Conservation (phyloP, 2,329 filamentous ascomycete species). For the Apiospora sp. region DNA sequence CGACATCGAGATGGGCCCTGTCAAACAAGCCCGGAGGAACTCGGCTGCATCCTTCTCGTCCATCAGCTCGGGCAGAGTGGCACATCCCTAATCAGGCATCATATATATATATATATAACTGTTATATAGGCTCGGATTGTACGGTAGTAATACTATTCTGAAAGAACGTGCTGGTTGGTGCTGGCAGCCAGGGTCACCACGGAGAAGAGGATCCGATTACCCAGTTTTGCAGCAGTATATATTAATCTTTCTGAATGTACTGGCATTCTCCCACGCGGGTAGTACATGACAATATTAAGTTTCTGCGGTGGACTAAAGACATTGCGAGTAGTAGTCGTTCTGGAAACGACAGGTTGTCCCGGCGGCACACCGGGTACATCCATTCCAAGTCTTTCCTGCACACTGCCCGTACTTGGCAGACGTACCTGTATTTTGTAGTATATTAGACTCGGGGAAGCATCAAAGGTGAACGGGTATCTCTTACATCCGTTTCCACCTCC, state of each 20-base stretch:
- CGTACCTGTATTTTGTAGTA: slow-evolving; percentile 29
- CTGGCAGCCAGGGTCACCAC: no score
- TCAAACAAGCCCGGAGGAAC: neutral
- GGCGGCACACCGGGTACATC: slow-evolving; percentile 36
- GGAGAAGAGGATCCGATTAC: no score
- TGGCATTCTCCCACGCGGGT: neutral
- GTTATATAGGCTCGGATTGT: no score
- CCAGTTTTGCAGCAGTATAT: neutral
- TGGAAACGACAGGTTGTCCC: slow-evolving; percentile 40
- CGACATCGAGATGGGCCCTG: neutral
- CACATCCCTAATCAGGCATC: neutral
- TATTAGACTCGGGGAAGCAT: neutral
- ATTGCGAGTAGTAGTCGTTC: slow-evolving; percentile 42
- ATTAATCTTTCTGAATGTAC: neutral
- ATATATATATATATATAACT: no score
- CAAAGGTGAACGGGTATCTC: neutral
- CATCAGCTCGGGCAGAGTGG: neutral
- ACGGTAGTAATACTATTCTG: no score
- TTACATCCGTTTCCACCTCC: neutral
- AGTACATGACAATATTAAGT: neutral
- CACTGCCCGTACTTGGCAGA: slow-evolving; percentile 41
- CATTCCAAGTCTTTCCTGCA: slow-evolving; percentile 40
- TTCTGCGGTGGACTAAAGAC: slow-evolving; percentile 30
- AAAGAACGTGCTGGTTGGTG: neutral
- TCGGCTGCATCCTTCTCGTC: neutral